These are phyloP conservation scores for Skeletonema costatum DNA, from an alignment of 108 stramenopile genomes.

Conservation along the genomic window DNA sequence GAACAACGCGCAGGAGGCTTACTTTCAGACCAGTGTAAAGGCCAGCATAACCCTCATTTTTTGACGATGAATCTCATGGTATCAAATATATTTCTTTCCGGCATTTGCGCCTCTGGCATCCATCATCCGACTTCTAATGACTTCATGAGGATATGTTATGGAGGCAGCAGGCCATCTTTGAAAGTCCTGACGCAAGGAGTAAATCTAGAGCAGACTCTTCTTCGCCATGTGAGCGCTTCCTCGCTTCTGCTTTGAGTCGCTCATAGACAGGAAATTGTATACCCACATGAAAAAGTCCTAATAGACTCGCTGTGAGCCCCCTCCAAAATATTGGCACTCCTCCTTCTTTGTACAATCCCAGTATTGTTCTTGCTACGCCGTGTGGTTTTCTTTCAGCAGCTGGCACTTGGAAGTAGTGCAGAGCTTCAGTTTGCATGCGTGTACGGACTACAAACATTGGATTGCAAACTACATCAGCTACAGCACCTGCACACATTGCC, in stretches of 20 bases:
- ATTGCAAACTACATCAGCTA: conserved; percentile 90
- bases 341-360: conserved; percentile 58
- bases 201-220: conserved; percentile 73
- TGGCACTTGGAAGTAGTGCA: conserved; percentile 66
- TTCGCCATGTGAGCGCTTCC: conserved; percentile 41
- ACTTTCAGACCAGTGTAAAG: conserved; percentile 85
- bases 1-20: conserved; percentile 80
- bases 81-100: conserved; percentile 39
- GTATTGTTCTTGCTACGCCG: conserved; percentile 61
- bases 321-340: conserved; percentile 83
- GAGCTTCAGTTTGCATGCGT: conserved; percentile 86
- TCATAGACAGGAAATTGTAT: conserved; percentile 95
- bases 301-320: conserved; percentile 86
- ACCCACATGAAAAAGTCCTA: conserved; percentile 90
- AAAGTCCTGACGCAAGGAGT: conserved; percentile 70
- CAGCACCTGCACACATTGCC: conserved; percentile 82
- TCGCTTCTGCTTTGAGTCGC: conserved; percentile 66
- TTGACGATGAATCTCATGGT: conserved; percentile 58
- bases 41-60: conserved; percentile 72
- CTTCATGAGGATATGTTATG: conserved; percentile 92
- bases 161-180: conserved; percentile 85
- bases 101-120: conserved; percentile 61
- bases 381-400: conserved; percentile 31
- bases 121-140: conserved; percentile 88
- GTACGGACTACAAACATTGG: conserved; percentile 92